Conservation (phyloP, 2,329 filamentous ascomycete species). For the Trichoderma asperellum region DNA sequence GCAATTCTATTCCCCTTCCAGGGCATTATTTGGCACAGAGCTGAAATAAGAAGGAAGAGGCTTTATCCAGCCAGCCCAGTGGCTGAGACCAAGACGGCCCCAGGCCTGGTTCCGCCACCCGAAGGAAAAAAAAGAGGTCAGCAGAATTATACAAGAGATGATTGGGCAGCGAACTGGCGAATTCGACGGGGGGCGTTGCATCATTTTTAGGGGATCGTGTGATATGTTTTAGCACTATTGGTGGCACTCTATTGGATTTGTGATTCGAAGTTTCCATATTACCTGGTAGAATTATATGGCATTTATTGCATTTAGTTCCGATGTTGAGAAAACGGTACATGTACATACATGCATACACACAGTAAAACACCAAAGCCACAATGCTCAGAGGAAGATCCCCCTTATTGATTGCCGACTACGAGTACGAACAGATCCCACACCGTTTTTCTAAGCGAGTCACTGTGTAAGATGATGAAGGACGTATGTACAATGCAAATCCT, state of each 20-base stretch:
- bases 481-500: neutral
- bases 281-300: neutral
- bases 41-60: neutral
- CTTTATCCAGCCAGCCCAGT: neutral
- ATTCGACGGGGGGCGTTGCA: slow-evolving; percentile 10
- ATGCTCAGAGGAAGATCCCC: neutral
- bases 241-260: neutral
- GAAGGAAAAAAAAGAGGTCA: neutral
- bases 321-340: neutral
- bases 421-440: neutral
- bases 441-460: neutral
- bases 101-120: neutral
- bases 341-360: neutral
- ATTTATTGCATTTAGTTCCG: neutral
- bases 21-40: neutral
- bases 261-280: neutral
- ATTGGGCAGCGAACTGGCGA: slow-evolving; percentile 10
- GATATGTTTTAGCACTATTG: neutral
- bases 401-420: neutral
- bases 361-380: neutral
- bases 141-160: slow-evolving; percentile 2
- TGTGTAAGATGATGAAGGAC: neutral
- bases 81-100: neutral
- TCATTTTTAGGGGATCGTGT: slow-evolving; percentile 6
- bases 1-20: neutral